Conservation (phyloP, 2,329 filamentous ascomycete species). For the Ceratocystis papillata region DNA sequence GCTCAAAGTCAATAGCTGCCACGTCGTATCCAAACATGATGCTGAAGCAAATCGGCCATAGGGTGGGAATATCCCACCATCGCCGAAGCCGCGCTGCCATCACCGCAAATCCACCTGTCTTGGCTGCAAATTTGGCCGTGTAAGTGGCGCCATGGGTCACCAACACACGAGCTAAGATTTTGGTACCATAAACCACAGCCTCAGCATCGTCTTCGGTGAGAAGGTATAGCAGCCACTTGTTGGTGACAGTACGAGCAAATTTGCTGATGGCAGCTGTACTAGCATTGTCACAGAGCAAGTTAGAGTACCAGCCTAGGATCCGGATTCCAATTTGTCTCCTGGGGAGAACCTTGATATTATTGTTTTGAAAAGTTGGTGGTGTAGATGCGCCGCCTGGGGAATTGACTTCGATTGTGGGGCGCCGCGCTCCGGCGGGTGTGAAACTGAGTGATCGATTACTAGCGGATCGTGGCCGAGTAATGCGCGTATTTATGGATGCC, state of each 20-base stretch:
- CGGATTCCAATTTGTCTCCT: constrained; percentile 54
- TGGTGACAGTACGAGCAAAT: constrained; percentile 89
- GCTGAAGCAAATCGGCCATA: constrained; percentile 83
- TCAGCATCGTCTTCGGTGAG: constrained; percentile 77
- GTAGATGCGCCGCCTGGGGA: constrained; percentile 12
- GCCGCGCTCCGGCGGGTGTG: constrained; percentile 33
- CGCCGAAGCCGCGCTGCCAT: constrained; percentile 70
- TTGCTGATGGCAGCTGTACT: constrained; percentile 63
- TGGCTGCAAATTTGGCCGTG: constrained; percentile 69
- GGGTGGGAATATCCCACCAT: constrained; percentile 75
- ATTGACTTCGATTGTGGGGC: constrained; percentile 21
- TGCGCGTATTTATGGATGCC: constrained; percentile 2
- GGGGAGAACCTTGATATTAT: constrained; percentile 7
- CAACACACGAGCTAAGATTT: constrained; percentile 72
- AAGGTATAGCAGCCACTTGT: constrained; percentile 91
- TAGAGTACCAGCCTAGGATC: constrained; percentile 66
- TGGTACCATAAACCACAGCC: constrained; percentile 68
- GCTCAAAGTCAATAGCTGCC: constrained; percentile 59
- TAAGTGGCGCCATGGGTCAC: constrained; percentile 73
- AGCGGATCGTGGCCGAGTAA: constrained; percentile 12
- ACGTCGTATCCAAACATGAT: constrained; percentile 81
- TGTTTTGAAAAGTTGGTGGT: neutral
- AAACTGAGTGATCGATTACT: constrained; percentile 16
- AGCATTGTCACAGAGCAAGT: constrained; percentile 63
- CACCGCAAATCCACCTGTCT: constrained; percentile 78